A percentile compares a stretch with the other conserved stretches of the same genome.
Conservation (phyloP, 2,329 filamentous ascomycete genomes). For the Xylariaceae sp. region DNA sequence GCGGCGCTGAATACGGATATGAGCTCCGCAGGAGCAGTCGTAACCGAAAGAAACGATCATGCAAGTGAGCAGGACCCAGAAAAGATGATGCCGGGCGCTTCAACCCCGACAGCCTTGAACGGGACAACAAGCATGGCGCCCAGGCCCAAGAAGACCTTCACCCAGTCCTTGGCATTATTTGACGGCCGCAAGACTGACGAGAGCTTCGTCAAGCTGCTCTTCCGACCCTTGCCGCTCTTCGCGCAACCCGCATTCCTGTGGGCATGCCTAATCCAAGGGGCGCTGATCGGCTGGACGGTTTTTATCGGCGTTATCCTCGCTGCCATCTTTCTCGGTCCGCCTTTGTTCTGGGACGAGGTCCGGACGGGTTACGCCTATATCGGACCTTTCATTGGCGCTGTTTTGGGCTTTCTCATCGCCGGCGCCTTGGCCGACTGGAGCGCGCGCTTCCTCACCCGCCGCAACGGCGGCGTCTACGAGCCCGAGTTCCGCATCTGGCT, state of each 20-base stretch:
- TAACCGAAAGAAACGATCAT: conserved; percentile 15
- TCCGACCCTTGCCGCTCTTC: conserved; percentile 79
- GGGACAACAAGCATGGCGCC: not conserved
- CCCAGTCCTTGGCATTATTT: conserved; percentile 63
- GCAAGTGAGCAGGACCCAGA: conserved; percentile 8
- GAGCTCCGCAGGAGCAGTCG: conserved; percentile 12
- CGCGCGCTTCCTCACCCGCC: conserved; percentile 64
- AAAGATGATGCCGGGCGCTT: not conserved
- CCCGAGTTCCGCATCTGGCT: conserved; percentile 86
- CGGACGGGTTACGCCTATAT: conserved; percentile 84
- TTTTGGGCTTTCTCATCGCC: conserved; percentile 72
- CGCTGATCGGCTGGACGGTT: conserved; percentile 92
- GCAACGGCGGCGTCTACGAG: conserved; percentile 80
- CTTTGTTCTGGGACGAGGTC: conserved; percentile 76
- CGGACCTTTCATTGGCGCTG: conserved; percentile 77
- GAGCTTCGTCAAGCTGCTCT: conserved; percentile 57
- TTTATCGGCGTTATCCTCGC: conserved; percentile 82
- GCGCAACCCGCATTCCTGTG: conserved; percentile 82
- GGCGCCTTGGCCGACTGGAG: conserved; percentile 71
- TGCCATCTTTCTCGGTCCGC: conserved; percentile 76
- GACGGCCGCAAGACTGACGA: conserved; percentile 80
- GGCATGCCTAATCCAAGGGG: conserved; percentile 75
- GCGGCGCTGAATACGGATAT: conserved; percentile 67
- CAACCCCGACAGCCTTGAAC: not conserved
- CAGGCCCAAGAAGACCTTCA: conserved; percentile 52